These are phyloP conservation scores for Ricinus communis DNA, from an alignment of 345 rosid species.

Conservation along the genomic window DNA sequence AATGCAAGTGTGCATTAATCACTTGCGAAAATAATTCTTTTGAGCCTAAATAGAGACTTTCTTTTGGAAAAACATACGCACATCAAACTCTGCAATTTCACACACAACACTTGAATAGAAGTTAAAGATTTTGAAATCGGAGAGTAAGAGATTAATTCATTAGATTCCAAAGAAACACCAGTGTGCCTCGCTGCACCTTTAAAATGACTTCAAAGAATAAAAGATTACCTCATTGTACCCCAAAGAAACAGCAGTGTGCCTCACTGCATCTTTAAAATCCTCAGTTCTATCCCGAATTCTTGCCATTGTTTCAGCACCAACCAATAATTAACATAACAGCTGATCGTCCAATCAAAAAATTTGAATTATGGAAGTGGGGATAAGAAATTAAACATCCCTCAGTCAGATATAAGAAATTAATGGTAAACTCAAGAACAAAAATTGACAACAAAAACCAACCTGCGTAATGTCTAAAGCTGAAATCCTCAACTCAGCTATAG, in stretches of 20 bases:
- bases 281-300: conserved; percentile 75
- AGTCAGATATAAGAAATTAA: neutral
- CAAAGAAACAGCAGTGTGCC: conserved; percentile 54
- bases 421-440: neutral
- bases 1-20: neutral
- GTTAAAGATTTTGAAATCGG: neutral
- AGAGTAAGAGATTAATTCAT: conserved; percentile 45
- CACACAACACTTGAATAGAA: too few species aligned
- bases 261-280: conserved; percentile 80
- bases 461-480: neutral
- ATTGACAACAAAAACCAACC: neutral
- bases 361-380: neutral
- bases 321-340: neutral
- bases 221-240: conserved; percentile 66
- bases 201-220: conserved; percentile 1
- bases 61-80: neutral
- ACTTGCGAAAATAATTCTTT: neutral
- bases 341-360: neutral
- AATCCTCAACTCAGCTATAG: neutral
- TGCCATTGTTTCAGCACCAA: conserved; percentile 43
- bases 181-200: conserved; percentile 65
- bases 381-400: neutral
- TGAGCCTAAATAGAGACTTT: neutral
- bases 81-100: neutral
- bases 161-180: conserved; percentile 57